Base-by-base conservation (phyloP, 768 basidiomycete species). In the Piloderma croceum region DNA sequence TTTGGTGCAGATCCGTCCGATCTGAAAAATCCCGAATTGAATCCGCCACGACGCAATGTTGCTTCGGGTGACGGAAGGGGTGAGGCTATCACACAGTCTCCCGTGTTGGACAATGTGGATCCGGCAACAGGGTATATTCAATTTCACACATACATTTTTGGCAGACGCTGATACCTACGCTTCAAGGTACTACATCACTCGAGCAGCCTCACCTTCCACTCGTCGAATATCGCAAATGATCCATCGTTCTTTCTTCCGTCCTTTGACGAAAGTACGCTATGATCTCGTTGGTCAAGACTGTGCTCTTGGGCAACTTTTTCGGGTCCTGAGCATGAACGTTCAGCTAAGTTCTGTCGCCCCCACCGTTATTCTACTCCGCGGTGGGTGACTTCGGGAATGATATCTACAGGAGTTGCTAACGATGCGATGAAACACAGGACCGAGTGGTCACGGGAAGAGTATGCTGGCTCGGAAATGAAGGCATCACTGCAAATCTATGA, bases 361-460 rank as follows among this genome's bases (percentile, higher is more conserved):
- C 4, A 77, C 89, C 38, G 85, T 89, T 21, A 81, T 88, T 24
- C 63, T 90, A 42, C 58, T 89, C 20, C 87, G 86, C 55, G 86
- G 85, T 84, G 51, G 39, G 74, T 61, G 9, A 18, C 13, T 36
- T n/a, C 31, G 34, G 22, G 36, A 37, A 6, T 21, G 29, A 6
- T 24, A n/a, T n/a, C 31, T 39, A 13, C 4, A 23, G n/a, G 11
- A 21, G 10, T 13, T 17, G 29, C 22, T 40, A 19, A 44, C 17
- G 47, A 21, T 4, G 5, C 15, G 23, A 31, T 21, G 22, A 13
- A 22, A 20, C 20, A 35, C 53, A 88, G 83, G 86, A 38, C 86
- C 85, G 2, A 87, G 84, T 54, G 88, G 88, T 36, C 86, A 89
- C 50, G 88, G 88, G 20, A 90, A 90, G 63, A 90, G 86, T 57